A percentile compares a stretch with the other conserved stretches of the same genome.
Conservation (phyloP, 1,284 basidiomycete genomes). For the Fomitopsis betulina region DNA sequence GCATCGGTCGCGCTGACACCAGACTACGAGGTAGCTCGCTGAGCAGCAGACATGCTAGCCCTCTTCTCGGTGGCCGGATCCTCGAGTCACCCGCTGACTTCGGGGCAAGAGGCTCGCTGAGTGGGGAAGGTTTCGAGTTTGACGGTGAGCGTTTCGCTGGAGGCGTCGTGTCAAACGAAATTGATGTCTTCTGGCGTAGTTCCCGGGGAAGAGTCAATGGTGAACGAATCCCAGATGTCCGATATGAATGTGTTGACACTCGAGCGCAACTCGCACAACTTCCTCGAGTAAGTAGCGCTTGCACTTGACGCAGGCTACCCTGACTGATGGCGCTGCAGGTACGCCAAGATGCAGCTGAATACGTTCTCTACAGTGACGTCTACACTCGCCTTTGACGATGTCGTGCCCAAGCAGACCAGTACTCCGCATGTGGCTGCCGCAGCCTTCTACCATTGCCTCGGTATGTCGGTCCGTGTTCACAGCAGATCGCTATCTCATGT, state of each 20-base stretch:
- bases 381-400: conserved; percentile 54
- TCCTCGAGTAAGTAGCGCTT: conserved; percentile 55
- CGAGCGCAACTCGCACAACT: conserved; percentile 73
- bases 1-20: conserved; percentile 47
- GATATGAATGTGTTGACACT: conserved; percentile 53
- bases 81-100: conserved; percentile 47
- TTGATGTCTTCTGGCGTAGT: conserved; percentile 24
- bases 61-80: conserved; percentile 35
- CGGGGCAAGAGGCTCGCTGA: conserved; percentile 33
- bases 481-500: not conserved
- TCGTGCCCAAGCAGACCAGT: conserved; percentile 61
- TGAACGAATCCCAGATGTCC: conserved; percentile 45
- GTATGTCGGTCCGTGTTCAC: conserved; percentile 33
- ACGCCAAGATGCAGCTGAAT: conserved; percentile 69
- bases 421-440: conserved; percentile 72
- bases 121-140: conserved; percentile 61
- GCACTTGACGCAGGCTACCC: not conserved
- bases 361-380: conserved; percentile 44
- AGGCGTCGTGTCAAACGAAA: conserved; percentile 1
- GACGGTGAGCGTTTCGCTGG: conserved; percentile 40
- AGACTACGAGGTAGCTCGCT: conserved; percentile 49
- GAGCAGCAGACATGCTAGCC: conserved; percentile 39
- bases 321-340: conserved; percentile 37
- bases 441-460: conserved; percentile 77
- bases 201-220: conserved; percentile 30